Evolutionary conservation across 345 rosid genomes (phyloP), one percentile per base, ranked within the genome.

Genomic region (Populus alba): DNA sequence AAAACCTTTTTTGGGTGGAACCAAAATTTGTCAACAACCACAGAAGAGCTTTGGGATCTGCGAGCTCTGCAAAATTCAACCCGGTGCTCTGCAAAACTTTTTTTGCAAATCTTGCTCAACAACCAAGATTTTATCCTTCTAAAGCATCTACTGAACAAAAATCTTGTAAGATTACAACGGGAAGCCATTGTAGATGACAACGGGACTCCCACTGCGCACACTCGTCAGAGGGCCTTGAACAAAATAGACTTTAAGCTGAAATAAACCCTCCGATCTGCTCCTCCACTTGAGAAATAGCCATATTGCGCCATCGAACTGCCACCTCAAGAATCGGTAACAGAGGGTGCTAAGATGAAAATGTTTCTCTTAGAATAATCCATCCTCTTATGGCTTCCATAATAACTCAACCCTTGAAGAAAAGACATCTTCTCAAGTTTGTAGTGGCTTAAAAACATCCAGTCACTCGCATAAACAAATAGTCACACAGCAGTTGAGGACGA

Each of bases 171-270:
- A 67, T 53, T 17, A 35, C 67, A 53, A 33, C 73, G 53, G 25
- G 3, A 22, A 43, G 12, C 49, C 41, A 13, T 2, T 31, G 66
- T 15, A 25, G 33, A 68, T 8, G 70, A 53, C 67, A 29, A 20
- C 9, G 39, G 22, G 39, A 66, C 23, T 59, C 61, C 39, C 33
- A 37, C 45, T 1, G 13, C 45, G 68, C 70, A 8, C 0, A 25
- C 35, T 73, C 66, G 8, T 18, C 23, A 7, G 35, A 27, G 37
- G 33, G 49, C 73, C 75, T 68, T 31, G 10, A 73, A 68, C 73
- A 79, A 73, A 80, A 61, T 53, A 31, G 75, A 65, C 25, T 23
- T 66, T 35, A 43, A 73, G 29, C 72, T 7, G 63, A 57, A n/a
- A n/a, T 23, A 51, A 17, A 11, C 12, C 16, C 25, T n/a, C 20